These are phyloP conservation scores for Breviolum minutum DNA, from an alignment of 73 alveolate species.

Conservation along the genomic window DNA sequence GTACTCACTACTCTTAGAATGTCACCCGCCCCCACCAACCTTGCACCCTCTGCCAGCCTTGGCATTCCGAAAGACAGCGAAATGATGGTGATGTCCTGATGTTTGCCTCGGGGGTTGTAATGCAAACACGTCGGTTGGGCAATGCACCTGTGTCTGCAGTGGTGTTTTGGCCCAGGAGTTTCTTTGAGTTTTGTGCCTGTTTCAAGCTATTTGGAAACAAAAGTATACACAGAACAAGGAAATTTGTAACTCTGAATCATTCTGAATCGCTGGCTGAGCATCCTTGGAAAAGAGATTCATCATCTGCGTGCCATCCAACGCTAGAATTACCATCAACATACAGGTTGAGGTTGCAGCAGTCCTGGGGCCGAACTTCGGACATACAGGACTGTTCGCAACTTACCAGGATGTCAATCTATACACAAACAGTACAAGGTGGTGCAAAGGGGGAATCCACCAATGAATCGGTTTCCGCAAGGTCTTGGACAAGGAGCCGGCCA, in stretches of 20 bases:
- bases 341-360: slow-evolving; percentile 89
- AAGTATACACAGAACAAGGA: not conserved
- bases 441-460: too few species aligned
- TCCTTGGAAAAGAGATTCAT: slow-evolving; percentile 90
- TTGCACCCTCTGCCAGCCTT: not conserved
- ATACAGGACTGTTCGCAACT: not conserved
- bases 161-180: not conserved
- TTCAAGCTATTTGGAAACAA: not conserved
- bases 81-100: slow-evolving; percentile 77
- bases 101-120: slow-evolving; percentile 6
- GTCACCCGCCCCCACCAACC: not conserved
- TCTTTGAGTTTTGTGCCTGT: too few species aligned
- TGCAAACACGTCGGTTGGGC: not conserved
- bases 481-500: slow-evolving; percentile 45
- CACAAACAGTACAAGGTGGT: not conserved
- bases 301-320: slow-evolving; percentile 93
- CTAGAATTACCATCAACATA: slow-evolving; percentile 28
- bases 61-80: slow-evolving; percentile 72
- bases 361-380: not conserved
- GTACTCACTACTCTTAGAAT: too few species aligned
- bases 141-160: not conserved
- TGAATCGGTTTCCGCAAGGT: too few species aligned
- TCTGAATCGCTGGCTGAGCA: not conserved
- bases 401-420: not conserved
- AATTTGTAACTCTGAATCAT: not conserved